Conservation (phyloP, 2,329 filamentous ascomycete genomes). For the Polychaeton citri region DNA sequence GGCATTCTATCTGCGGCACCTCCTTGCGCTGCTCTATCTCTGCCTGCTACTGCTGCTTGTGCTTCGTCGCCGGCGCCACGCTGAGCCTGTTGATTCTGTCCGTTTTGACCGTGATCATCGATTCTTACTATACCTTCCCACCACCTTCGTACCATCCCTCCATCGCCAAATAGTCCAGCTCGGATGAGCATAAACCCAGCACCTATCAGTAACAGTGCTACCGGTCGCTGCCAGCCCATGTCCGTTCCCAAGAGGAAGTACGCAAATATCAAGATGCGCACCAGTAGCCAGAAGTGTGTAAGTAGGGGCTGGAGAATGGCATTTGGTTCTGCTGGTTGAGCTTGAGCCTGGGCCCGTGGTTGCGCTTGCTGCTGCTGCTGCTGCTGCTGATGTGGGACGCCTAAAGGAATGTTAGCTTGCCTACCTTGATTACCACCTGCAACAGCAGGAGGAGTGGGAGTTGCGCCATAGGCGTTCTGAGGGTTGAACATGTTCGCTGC, state of each 20-base stretch:
- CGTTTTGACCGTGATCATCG: not conserved
- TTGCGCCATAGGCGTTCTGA: no score
- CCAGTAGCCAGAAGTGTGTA: conserved; percentile 41
- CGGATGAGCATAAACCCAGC: conserved; percentile 29
- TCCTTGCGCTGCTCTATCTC: not conserved
- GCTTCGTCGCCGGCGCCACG: conserved; percentile 1
- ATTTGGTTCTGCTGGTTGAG: conserved; percentile 5
- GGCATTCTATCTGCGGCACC: conserved; percentile 11
- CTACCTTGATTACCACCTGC: not conserved
- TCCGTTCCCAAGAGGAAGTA: conserved; percentile 42
- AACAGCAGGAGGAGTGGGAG: no score
- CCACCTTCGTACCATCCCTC: conserved; percentile 25
- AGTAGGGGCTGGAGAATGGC: conserved; percentile 22
- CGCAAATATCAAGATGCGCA: conserved; percentile 44
- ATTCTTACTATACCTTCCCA: conserved; percentile 30
- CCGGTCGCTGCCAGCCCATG: conserved; percentile 28
- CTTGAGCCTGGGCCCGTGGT: conserved; percentile 3
- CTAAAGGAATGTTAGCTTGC: no score
- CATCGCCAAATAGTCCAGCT: conserved; percentile 27
- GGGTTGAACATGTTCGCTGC: no score
- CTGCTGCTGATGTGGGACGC: conserved; percentile 6
- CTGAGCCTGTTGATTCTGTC: not conserved
- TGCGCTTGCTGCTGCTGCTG: not conserved
- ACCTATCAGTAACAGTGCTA: conserved; percentile 27
- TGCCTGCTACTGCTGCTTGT: not conserved